Evolutionary conservation across 169 alveolate genomes (phyloP).

Genomic region (Plasmodium vivax): DNA sequence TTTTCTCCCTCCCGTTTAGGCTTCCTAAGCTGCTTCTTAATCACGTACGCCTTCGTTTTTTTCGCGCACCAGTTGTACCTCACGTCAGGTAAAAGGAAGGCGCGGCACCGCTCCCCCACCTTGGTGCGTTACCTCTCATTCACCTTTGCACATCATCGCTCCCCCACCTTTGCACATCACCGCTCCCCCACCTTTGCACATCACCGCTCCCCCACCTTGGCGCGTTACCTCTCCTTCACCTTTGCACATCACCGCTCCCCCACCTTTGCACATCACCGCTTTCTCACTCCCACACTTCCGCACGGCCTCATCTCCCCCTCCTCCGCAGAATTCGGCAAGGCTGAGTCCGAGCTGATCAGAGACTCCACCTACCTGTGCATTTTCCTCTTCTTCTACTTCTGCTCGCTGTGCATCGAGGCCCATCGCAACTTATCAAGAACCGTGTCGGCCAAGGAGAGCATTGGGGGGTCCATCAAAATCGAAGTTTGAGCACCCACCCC

Average conservation of each 20-base stretch:
- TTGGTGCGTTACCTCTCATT: no score
- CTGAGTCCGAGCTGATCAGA: not conserved
- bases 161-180: no score
- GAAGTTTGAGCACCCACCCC: constrained; percentile 3
- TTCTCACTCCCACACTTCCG: not conserved
- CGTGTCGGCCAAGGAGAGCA: not conserved
- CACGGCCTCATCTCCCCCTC: not conserved
- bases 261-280: no score
- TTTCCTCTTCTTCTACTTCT: constrained; percentile 23
- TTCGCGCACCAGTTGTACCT: not conserved
- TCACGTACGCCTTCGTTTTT: constrained; percentile 13
- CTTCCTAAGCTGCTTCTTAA: constrained; percentile 34
- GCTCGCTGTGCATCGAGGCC: constrained; percentile 31
- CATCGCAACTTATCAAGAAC: constrained; percentile 1
- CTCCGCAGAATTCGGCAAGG: not conserved
- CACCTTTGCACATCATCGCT: no score
- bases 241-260: no score
- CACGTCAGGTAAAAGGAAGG: constrained; percentile 13
- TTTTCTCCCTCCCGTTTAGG: constrained; percentile 5
- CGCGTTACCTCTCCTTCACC: no score
- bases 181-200: no score
- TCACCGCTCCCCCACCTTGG: no score
- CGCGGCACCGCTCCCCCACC: not conserved
- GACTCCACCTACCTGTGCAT: constrained; percentile 19
- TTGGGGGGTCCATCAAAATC: constrained; percentile 13